A percentile compares a stretch with the other conserved stretches of the same genome.
Evolutionary conservation across 148 eudicot species (phyloP).

Genomic region (Nyssa sinensis): DNA sequence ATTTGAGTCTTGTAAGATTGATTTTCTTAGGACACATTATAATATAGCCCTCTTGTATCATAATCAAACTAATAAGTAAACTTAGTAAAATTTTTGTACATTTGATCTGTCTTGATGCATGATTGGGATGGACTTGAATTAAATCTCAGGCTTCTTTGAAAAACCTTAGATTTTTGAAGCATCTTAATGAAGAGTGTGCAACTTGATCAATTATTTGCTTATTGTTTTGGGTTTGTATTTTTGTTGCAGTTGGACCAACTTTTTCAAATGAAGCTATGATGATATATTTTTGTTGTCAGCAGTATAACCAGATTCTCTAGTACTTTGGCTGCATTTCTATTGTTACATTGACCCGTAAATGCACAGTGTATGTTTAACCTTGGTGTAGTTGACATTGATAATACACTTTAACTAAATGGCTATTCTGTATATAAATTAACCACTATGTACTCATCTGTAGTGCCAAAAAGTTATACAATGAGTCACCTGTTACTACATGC

Average conservation of each 20-base stretch:
- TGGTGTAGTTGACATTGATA: not conserved
- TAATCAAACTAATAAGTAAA: not conserved
- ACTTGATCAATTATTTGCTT: not conserved
- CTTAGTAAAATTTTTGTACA: not conserved
- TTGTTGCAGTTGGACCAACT: not conserved
- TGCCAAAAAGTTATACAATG: not conserved
- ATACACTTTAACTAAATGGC: not conserved
- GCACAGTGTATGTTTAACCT: not conserved
- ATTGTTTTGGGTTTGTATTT: too few relatives aligned
- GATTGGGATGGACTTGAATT: not conserved
- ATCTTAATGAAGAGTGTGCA: not conserved
- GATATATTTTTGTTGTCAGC: not conserved
- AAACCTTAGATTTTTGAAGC: not conserved
- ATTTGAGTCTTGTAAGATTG: not conserved
- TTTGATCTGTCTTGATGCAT: not conserved
- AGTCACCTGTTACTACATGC: too few relatives aligned
- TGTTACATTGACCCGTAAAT: not conserved
- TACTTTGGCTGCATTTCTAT: not conserved
- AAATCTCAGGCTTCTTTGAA: not conserved
- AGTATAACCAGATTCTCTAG: not conserved
- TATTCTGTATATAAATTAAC: too few relatives aligned
- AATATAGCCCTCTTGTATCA: not conserved
- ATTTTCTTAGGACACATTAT: not conserved
- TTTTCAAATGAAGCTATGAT: not conserved
- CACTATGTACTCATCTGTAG: not conserved